phyloP scores from a whole-genome alignment of 352 stramenopile genomes.

The Phytopythium sindhum region DNA sequence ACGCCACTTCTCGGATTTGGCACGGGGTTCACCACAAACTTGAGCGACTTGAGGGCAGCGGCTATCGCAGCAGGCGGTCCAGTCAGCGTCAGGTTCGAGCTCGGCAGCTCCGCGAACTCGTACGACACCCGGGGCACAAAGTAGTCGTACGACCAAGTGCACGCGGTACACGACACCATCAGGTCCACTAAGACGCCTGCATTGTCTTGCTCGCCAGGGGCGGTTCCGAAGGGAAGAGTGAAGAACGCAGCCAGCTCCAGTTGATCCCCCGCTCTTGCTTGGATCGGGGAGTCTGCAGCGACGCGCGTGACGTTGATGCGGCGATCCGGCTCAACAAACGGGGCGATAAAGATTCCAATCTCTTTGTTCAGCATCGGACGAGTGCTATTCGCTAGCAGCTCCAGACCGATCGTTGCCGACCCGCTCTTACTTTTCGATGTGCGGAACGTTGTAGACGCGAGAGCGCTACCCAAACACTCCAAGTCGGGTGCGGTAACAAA shows the following conservation, averaged over 20 bases:
- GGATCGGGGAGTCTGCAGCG: not conserved
- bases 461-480: slow-evolving; percentile 20
- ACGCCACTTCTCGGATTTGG: not conserved
- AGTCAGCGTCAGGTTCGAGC: slow-evolving; percentile 20
- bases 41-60: slow-evolving; percentile 19
- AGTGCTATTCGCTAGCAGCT: slow-evolving; percentile 17
- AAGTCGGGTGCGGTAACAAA: slow-evolving; percentile 13
- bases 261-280: not conserved
- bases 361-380: not conserved
- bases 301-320: not conserved
- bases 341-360: not conserved
- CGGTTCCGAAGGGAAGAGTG: not conserved
- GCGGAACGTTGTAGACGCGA: slow-evolving; percentile 13
- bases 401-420: slow-evolving; percentile 8
- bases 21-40: not conserved
- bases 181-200: slow-evolving; percentile 13
- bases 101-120: slow-evolving; percentile 24
- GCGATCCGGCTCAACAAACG: not conserved
- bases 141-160: slow-evolving; percentile 22
- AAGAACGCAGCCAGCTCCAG: not conserved
- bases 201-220: not conserved
- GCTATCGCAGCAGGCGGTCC: slow-evolving; percentile 14
- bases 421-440: slow-evolving; percentile 1
- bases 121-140: slow-evolving; percentile 42
- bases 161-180: slow-evolving; percentile 21